A percentile compares a stretch with the other conserved stretches of the same genome.
Evolutionary conservation across 352 stramenopile genomes (phyloP).

Genomic region (Globisporangium spinosum): DNA sequence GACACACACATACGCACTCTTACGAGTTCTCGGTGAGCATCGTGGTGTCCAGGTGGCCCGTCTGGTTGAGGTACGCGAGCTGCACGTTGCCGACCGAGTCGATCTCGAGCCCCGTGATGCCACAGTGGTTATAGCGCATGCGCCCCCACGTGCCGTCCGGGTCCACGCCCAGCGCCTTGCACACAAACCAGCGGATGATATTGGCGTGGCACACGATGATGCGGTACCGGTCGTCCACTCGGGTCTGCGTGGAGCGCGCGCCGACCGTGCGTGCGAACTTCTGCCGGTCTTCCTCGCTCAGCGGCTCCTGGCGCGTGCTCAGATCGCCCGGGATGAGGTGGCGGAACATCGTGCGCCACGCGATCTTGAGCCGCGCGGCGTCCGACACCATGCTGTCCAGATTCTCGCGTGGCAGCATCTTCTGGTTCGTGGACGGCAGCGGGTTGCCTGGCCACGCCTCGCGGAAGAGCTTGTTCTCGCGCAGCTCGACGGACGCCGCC

Average conservation of each 20-base stretch:
- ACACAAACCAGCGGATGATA: constrained; percentile 73
- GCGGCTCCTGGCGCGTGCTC: constrained; percentile 19
- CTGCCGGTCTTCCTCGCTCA: constrained; percentile 28
- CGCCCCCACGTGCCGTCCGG: constrained; percentile 62
- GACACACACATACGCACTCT: not conserved
- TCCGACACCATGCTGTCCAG: constrained; percentile 74
- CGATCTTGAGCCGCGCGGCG: constrained; percentile 54
- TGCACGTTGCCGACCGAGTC: constrained; percentile 70
- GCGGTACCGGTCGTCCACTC: constrained; percentile 43
- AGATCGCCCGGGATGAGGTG: constrained; percentile 64
- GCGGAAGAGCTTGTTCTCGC: constrained; percentile 67
- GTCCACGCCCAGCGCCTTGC: constrained; percentile 57
- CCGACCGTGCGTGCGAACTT: constrained; percentile 31
- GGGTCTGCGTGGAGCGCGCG: constrained; percentile 29
- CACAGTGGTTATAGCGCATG: constrained; percentile 72
- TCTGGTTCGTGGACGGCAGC: constrained; percentile 56
- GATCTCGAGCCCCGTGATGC: constrained; percentile 56
- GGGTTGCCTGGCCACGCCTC: constrained; percentile 67
- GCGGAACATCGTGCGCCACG: constrained; percentile 65
- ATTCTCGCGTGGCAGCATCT: constrained; percentile 61
- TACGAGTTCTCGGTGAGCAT: constrained; percentile 56
- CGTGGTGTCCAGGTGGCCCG: constrained; percentile 45
- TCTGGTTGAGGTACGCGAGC: constrained; percentile 64
- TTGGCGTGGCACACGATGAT: constrained; percentile 66
- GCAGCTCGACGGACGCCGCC: constrained; percentile 29